Evolutionary conservation across 441 rosid genomes (phyloP), one percentile per base, ranked within the genome.

Genomic region (Eruca vesicaria): DNA sequence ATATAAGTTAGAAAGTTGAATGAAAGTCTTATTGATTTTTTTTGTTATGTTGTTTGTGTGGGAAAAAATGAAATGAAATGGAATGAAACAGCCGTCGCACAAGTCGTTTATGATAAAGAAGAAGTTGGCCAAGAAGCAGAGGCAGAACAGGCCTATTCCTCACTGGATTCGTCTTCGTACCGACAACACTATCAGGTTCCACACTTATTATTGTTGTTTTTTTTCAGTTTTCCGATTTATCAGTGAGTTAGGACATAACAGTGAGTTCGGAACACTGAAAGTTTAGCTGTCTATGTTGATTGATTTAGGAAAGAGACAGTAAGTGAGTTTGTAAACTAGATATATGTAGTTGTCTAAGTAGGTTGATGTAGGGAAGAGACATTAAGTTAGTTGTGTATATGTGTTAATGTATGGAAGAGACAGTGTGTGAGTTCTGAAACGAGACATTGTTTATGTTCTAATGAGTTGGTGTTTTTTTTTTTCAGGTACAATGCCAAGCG

Each of bases 91-190:
- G 97, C 95, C 98, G 87, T 88, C 98, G 11, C 98, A 92, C 87
- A 90, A 92, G 89, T 82, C 90, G 31, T 92, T 88, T 58, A 86
- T 67, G 83, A 89, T 90, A 10, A 90, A 92, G 90, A 92, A 90
- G 89, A 92, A 90, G 75, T 83, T 90, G 61, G 98, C 82, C 19
- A 92, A 92, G 92, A 92, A 92, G 92, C 87, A 84, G 98, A 84
- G 98, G 77, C 97, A 90, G 78, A 92, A 92, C 83, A 81, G 98
- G 89, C 98, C 97, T 7, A 90, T 92, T 67, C 96, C 98, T 69
- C 89, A 88, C 82, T 93, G 95, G 98, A 90, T 90, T 63, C 93
- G 97, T 64, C 81, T 87, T 80, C 87, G 92, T 55, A 91, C 96
- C 26, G 98, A 89, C 77, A 93, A 93, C 82, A 89, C 98, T 65